Evolutionary conservation across 129 eudicot species (phyloP).

Genomic region (Helianthus annuus): HanXRQr2.0-SUNRISE NC_035443.2:129850465-129850964

Average conservation of each 20-base stretch:
- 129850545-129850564: background rate
- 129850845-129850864: too few species aligned
- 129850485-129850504: conserved; percentile 62
- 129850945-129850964: too few species aligned
- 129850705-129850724: conserved; percentile 46
- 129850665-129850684: conserved; percentile 50
- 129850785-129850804: too few species aligned
- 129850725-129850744: conserved; percentile 40
- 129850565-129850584: background rate
- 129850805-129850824: too few species aligned
- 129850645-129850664: conserved; percentile 54
- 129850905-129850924: too few species aligned
- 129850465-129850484: conserved; percentile 88
- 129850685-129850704: conserved; percentile 72
- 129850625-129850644: conserved; percentile 60
- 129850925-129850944: too few species aligned
- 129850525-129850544: background rate
- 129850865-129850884: too few species aligned
- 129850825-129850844: too few species aligned
- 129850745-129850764: background rate
- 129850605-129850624: conserved; percentile 41
- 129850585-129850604: conserved; percentile 48
- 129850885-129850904: too few species aligned
- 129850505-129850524: conserved; percentile 25
- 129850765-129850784: too few species aligned